Conservation (phyloP, 345 rosid genomes). For the Theobroma cacao region DNA sequence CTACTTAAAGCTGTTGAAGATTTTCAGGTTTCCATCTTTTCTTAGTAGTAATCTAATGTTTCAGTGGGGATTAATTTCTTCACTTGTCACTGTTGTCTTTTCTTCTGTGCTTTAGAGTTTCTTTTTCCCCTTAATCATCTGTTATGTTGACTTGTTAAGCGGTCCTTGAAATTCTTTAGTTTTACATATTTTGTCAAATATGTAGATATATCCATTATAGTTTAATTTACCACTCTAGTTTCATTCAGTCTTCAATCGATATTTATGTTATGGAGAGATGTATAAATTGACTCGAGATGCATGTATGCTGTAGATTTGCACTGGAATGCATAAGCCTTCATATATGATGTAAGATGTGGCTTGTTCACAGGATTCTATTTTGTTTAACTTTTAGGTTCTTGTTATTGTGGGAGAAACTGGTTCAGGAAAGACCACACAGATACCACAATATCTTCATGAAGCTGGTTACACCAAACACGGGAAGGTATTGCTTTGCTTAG, state of each 20-base stretch:
- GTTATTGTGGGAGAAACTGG: slow-evolving; percentile 98
- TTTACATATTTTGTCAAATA: background rate
- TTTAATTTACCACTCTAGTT: background rate
- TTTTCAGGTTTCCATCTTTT: slow-evolving; percentile 59
- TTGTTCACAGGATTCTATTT: background rate
- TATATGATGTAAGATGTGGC: background rate
- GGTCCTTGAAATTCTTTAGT: background rate
- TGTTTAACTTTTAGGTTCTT: slow-evolving; percentile 56
- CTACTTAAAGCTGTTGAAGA: slow-evolving; percentile 71
- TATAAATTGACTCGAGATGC: background rate
- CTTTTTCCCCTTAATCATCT: too few species aligned
- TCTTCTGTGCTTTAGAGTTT: background rate
- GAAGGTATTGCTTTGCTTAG: slow-evolving; percentile 48
- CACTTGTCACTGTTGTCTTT: background rate
- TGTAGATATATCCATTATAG: background rate
- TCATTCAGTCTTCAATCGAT: too few species aligned
- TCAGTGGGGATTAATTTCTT: background rate
- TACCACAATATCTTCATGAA: slow-evolving; percentile 96
- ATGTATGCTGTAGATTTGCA: too few species aligned
- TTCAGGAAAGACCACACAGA: slow-evolving; percentile 96
- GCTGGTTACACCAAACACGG: slow-evolving; percentile 94
- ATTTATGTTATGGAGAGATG: background rate
- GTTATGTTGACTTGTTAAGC: background rate
- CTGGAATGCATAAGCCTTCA: background rate
- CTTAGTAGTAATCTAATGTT: background rate